phyloP scores from a whole-genome alignment of 179 eudicot genomes.

The Patellifolia procumbens region DNA sequence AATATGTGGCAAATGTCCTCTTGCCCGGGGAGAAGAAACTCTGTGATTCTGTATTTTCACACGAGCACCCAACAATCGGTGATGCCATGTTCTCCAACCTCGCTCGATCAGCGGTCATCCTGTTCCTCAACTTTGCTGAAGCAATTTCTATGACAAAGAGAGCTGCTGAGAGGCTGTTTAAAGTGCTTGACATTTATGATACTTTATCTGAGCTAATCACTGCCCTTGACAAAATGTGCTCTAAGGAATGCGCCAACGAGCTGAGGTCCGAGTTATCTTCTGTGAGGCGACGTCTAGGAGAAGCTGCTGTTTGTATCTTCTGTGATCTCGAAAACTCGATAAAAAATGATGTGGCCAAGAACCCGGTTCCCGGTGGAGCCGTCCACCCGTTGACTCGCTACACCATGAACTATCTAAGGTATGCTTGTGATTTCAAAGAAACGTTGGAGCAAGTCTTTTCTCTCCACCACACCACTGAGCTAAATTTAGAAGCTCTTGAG shows the following conservation, averaged over 20 bases:
- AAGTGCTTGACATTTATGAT: slow-evolving; percentile 70
- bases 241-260: slow-evolving; percentile 35
- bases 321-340: slow-evolving; percentile 70
- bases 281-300: slow-evolving; percentile 48
- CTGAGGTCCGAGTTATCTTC: slow-evolving; percentile 40
- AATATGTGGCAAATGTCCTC: slow-evolving; percentile 43
- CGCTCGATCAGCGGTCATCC: slow-evolving; percentile 46
- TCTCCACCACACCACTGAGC: slow-evolving; percentile 18
- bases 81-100: slow-evolving; percentile 44
- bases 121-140: slow-evolving; percentile 67
- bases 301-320: slow-evolving; percentile 54
- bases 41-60: slow-evolving; percentile 46
- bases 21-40: slow-evolving; percentile 56
- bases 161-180: slow-evolving; percentile 68
- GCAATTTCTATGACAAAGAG: slow-evolving; percentile 57
- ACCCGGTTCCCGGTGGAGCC: slow-evolving; percentile 67
- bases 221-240: slow-evolving; percentile 26
- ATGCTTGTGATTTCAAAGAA: slow-evolving; percentile 69
- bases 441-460: slow-evolving; percentile 58
- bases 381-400: slow-evolving; percentile 83
- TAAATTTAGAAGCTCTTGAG: slow-evolving; percentile 11
- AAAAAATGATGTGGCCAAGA: slow-evolving; percentile 49
- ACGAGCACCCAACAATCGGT: slow-evolving; percentile 28
- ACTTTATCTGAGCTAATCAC: slow-evolving; percentile 41
- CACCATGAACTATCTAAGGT: slow-evolving; percentile 67